These are phyloP conservation scores for Russula earlei DNA, from an alignment of 768 basidiomycete genomes.

Conservation along the genomic window DNA sequence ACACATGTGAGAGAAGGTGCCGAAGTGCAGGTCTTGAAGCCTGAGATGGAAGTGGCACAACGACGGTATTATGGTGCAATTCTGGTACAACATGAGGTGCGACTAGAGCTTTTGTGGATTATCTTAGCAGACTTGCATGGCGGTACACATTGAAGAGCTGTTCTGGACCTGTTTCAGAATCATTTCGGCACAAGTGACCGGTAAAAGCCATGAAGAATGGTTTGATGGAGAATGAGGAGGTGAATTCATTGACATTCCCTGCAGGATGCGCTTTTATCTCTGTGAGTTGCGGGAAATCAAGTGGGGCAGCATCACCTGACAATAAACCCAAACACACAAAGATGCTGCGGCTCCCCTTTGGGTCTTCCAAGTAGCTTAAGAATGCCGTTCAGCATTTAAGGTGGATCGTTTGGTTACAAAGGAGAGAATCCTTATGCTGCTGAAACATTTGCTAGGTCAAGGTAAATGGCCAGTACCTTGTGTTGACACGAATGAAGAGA, in stretches of 20 bases:
- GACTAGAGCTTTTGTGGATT: constrained; percentile 72
- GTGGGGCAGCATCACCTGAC: constrained; percentile 70
- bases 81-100: constrained; percentile 62
- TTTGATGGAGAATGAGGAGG: constrained; percentile 80
- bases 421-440: constrained; percentile 56
- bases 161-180: constrained; percentile 50
- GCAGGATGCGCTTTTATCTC: constrained; percentile 58
- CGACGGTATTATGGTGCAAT: constrained; percentile 49
- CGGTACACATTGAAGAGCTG: constrained; percentile 60
- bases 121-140: constrained; percentile 71
- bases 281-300: constrained; percentile 75
- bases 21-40: constrained; percentile 66
- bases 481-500: constrained; percentile 78
- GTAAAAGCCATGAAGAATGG: constrained; percentile 72
- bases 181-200: constrained; percentile 60
- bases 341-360: constrained; percentile 83
- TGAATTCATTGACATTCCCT: constrained; percentile 73
- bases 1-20: too few relatives aligned
- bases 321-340: constrained; percentile 84
- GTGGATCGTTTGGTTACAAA: constrained; percentile 73
- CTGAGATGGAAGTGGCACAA: constrained; percentile 57
- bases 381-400: constrained; percentile 92
- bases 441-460: constrained; percentile 67
- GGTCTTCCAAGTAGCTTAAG: constrained; percentile 88
- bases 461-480: constrained; percentile 90